phyloP scores from a whole-genome alignment of 2,329 filamentous ascomycete species.

The Ascochyta koolunga region DNA sequence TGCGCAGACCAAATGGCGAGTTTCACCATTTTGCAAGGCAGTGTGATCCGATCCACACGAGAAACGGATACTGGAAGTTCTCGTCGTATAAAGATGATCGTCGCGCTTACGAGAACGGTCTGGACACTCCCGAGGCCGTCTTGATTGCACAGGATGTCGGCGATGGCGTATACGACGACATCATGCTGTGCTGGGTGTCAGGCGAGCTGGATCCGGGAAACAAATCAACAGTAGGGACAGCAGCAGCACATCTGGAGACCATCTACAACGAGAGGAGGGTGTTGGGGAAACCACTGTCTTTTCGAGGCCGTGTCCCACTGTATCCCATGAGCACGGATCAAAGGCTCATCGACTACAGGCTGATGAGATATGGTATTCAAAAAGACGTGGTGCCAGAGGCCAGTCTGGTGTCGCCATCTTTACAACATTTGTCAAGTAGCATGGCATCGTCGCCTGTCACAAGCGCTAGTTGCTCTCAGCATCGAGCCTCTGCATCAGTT shows the following conservation, averaged over 20 bases:
- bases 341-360: not conserved
- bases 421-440: no score
- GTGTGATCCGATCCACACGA: conserved; percentile 1
- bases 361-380: not conserved
- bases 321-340: conserved; percentile 16
- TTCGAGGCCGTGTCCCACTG: conserved; percentile 18
- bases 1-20: conserved; percentile 1
- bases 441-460: not conserved
- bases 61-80: conserved; percentile 27
- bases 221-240: conserved; percentile 10
- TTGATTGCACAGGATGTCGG: conserved; percentile 18
- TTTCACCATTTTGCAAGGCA: conserved; percentile 19
- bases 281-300: conserved; percentile 17
- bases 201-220: conserved; percentile 11
- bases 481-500: not conserved
- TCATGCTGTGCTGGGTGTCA: conserved; percentile 25
- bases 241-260: conserved; percentile 16
- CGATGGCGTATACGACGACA: conserved; percentile 16
- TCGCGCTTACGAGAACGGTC: conserved; percentile 18
- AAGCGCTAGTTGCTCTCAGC: not conserved
- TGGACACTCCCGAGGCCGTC: conserved; percentile 22
- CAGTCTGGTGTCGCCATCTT: not conserved
- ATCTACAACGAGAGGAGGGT: conserved; percentile 22
- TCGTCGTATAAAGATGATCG: conserved; percentile 18
- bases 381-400: not conserved